Evolutionary conservation across 257 asterid species (phyloP).

Genomic region (Knoxia roxburghii): DNA sequence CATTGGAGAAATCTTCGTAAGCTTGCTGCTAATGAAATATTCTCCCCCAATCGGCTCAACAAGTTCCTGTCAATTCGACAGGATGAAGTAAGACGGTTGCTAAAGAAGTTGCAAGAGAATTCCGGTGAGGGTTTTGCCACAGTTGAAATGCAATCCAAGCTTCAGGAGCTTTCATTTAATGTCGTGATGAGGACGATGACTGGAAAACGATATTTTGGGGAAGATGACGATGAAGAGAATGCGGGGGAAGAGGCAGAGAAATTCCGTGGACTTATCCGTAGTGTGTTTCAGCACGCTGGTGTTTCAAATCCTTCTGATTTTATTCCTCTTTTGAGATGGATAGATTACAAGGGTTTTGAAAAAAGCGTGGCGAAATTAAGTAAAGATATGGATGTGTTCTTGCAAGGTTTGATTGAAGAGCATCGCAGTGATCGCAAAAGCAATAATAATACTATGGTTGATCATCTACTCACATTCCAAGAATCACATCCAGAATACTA

Average conservation of each 20-base stretch:
- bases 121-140: background rate
- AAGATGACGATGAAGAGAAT: background rate
- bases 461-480: background rate
- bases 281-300: background rate
- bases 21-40: background rate
- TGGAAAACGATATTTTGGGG: background rate
- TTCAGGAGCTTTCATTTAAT: background rate
- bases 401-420: background rate
- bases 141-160: background rate
- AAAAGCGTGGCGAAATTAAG: background rate
- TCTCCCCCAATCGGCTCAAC: slow-evolving; percentile 6
- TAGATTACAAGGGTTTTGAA: slow-evolving; percentile 2
- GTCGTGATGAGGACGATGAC: background rate
- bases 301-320: too few species aligned
- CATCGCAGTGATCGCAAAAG: background rate
- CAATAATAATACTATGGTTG: background rate
- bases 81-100: slow-evolving; percentile 2
- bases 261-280: background rate
- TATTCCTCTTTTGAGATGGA: background rate
- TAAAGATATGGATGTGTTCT: background rate
- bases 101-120: background rate
- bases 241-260: background rate
- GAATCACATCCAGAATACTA: slow-evolving; percentile 1
- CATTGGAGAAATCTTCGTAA: too few species aligned
- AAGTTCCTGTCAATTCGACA: background rate